Evolutionary conservation across 176 grass and related monocot species (phyloP).

Genomic region (Triticum aestivum): IWGSC_CS_RefSeq_v2.1 NC_057797.1:635516366-635516865

Average conservation of each 20-base stretch:
- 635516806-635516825: slow-evolving; percentile 40
- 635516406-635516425: too few species aligned
- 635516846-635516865: too few species aligned
- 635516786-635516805: slow-evolving; percentile 65
- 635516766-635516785: slow-evolving; percentile 47
- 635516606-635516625: neutral
- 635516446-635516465: neutral
- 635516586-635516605: slow-evolving; percentile 46
- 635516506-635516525: slow-evolving; percentile 78
- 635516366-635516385: slow-evolving; percentile 44
- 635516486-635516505: slow-evolving; percentile 73
- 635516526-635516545: slow-evolving; percentile 52
- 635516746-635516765: slow-evolving; percentile 65
- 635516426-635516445: neutral
- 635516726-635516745: slow-evolving; percentile 57
- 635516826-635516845: too few species aligned
- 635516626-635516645: neutral
- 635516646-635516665: neutral
- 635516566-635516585: slow-evolving; percentile 51
- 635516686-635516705: neutral
- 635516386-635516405: neutral
- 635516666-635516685: neutral
- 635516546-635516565: slow-evolving; percentile 52
- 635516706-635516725: slow-evolving; percentile 58
- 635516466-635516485: slow-evolving; percentile 44